A percentile compares a stretch with the other conserved stretches of the same genome.
Evolutionary conservation across 495 filamentous ascomycete species (phyloP).

Genomic region (Neurospora pannonica): DNA sequence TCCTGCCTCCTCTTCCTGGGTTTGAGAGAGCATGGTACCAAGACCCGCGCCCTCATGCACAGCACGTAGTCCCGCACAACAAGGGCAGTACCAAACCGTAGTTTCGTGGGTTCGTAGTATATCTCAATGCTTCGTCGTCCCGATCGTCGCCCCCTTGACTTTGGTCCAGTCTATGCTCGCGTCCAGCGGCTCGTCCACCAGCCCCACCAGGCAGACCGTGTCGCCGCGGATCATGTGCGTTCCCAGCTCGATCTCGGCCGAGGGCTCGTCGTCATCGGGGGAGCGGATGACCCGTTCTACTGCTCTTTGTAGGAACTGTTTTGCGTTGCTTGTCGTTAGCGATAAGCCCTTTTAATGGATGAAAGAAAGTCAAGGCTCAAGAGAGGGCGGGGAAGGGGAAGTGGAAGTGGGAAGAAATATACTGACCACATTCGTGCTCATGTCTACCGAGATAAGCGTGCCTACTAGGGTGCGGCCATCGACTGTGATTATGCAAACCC

Average conservation of each 20-base stretch:
- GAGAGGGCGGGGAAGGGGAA: background rate
- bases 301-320: conserved; percentile 62
- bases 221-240: conserved; percentile 90
- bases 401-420: background rate
- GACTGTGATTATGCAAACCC: conserved; percentile 81
- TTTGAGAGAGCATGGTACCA: background rate
- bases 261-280: conserved; percentile 71
- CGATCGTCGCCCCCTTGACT: conserved; percentile 78
- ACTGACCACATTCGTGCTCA: conserved; percentile 76
- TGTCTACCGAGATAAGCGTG: conserved; percentile 75
- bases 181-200: conserved; percentile 84
- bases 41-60: background rate
- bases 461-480: conserved; percentile 87
- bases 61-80: too few species aligned
- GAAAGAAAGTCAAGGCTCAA: background rate
- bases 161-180: conserved; percentile 80
- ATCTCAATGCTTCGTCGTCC: conserved; percentile 60
- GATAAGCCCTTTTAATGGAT: too few species aligned
- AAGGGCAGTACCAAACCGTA: too few species aligned
- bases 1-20: background rate
- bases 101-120: background rate
- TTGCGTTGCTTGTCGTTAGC: background rate
- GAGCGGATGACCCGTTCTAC: conserved; percentile 84
- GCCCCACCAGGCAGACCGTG: conserved; percentile 83
- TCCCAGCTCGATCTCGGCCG: conserved; percentile 72